Percentiles rank a stretch among this genome's conserved stretches.
phyloP scores from a whole-genome alignment of 352 stramenopile species.

The Pythium scleroteichum region DNA sequence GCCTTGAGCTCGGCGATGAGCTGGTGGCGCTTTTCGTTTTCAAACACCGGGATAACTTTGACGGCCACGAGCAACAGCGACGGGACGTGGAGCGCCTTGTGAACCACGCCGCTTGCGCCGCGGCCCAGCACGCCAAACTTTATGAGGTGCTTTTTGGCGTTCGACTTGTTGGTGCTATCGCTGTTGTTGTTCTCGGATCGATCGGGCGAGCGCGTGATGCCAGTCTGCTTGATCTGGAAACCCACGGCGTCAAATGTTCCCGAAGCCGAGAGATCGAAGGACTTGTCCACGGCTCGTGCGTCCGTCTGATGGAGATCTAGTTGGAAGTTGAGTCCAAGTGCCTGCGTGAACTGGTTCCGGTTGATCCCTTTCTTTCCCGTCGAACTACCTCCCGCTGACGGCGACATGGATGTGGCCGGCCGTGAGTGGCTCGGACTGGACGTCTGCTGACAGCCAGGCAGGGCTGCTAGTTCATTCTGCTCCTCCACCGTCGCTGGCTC shows the following conservation, averaged over 20 bases:
- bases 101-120: conserved; percentile 86
- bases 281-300: conserved; percentile 59
- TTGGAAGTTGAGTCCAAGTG: conserved; percentile 67
- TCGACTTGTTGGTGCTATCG: conserved; percentile 39
- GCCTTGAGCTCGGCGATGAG: conserved; percentile 86
- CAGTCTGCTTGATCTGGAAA: conserved; percentile 85
- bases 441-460: conserved; percentile 39
- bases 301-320: conserved; percentile 67
- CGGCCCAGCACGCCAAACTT: conserved; percentile 80
- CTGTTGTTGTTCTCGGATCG: conserved; percentile 28
- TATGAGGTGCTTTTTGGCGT: conserved; percentile 80
- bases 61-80: conserved; percentile 89
- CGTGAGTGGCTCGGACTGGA: conserved; percentile 47
- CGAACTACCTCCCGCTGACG: conserved; percentile 41
- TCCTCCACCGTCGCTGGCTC: conserved; percentile 39
- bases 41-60: conserved; percentile 91
- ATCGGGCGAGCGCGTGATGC: conserved; percentile 65
- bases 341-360: conserved; percentile 64
- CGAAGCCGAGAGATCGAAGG: conserved; percentile 79
- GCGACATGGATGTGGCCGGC: conserved; percentile 29
- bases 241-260: conserved; percentile 79
- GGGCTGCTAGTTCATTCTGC: conserved; percentile 26
- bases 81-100: conserved; percentile 89
- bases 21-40: conserved; percentile 87
- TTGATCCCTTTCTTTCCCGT: conserved; percentile 68